Percentiles rank a stretch among this genome's conserved stretches.
Conservation (phyloP, 148 eudicot genomes). For the Chenopodium formosanum region DNA sequence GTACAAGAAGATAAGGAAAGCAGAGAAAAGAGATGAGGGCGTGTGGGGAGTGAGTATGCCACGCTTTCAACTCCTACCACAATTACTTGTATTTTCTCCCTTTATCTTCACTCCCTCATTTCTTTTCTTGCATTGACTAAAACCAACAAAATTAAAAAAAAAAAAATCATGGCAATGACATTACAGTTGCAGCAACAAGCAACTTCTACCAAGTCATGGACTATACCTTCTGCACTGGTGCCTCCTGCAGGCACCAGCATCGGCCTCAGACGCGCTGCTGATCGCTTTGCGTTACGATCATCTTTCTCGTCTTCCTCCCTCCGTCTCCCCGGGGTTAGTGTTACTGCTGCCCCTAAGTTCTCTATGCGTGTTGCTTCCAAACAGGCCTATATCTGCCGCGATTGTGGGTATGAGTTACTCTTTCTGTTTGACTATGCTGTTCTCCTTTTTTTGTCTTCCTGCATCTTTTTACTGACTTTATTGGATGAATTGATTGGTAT, state of each 20-base stretch:
- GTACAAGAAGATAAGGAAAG: conserved; percentile 22
- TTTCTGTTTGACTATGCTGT: background rate
- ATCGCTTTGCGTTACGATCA: conserved; percentile 47
- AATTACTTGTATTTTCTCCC: conserved; percentile 3
- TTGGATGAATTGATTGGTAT: conserved; percentile 2
- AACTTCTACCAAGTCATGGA: conserved; percentile 26
- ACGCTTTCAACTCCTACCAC: conserved; percentile 24
- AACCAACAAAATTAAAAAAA: background rate
- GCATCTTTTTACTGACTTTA: background rate
- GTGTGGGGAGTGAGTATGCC: conserved; percentile 35
- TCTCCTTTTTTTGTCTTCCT: background rate
- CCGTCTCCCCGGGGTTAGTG: conserved; percentile 32
- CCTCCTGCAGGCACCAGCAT: conserved; percentile 36
- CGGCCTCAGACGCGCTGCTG: conserved; percentile 40
- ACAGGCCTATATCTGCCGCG: conserved; percentile 87
- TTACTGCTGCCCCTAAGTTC: conserved; percentile 43
- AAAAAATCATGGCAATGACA: conserved; percentile 27
- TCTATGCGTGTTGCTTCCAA: conserved; percentile 87
- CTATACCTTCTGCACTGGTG: conserved; percentile 29
- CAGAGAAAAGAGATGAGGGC: background rate
- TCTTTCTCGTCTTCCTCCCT: conserved; percentile 56
- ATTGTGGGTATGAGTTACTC: conserved; percentile 66
- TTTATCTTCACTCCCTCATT: conserved; percentile 6
- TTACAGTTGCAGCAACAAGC: conserved; percentile 26
- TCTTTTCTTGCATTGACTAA: background rate